These are phyloP conservation scores for Globisporangium nagaii DNA, from an alignment of 352 stramenopile species.

Conservation along the genomic window DNA sequence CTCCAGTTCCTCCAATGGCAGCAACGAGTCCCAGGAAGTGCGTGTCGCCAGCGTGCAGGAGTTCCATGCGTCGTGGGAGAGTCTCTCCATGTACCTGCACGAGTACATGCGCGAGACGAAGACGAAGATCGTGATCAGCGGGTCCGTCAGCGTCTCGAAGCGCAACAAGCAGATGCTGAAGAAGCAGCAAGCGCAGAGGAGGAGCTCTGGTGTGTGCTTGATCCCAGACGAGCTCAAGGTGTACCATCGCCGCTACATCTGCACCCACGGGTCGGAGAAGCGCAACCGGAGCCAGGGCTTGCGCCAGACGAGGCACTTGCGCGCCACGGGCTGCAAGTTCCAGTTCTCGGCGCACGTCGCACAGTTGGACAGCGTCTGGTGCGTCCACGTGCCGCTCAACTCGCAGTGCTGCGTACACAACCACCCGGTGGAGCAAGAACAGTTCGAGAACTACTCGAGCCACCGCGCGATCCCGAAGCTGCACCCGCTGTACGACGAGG, in stretches of 20 bases:
- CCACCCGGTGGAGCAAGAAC: not conserved
- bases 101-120: not conserved
- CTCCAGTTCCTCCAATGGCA: no score
- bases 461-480: not conserved
- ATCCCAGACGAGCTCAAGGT: not conserved
- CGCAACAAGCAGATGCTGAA: not conserved
- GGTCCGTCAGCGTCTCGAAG: not conserved
- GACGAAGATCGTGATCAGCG: constrained; percentile 3
- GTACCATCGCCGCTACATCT: not conserved
- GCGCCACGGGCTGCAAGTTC: not conserved
- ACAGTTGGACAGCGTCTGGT: not conserved
- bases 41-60: not conserved
- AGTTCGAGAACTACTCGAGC: not conserved
- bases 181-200: not conserved
- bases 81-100: not conserved
- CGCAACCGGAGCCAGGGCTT: not conserved
- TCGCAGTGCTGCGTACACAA: not conserved
- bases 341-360: not conserved
- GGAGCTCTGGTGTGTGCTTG: not conserved
- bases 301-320: not conserved
- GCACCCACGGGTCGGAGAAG: not conserved
- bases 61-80: not conserved
- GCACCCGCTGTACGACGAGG: constrained; percentile 3
- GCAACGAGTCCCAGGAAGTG: not conserved
- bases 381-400: not conserved